These are phyloP conservation scores for Apiospora arundinis DNA, from an alignment of 2,329 filamentous ascomycete species.

Conservation along the genomic window DNA sequence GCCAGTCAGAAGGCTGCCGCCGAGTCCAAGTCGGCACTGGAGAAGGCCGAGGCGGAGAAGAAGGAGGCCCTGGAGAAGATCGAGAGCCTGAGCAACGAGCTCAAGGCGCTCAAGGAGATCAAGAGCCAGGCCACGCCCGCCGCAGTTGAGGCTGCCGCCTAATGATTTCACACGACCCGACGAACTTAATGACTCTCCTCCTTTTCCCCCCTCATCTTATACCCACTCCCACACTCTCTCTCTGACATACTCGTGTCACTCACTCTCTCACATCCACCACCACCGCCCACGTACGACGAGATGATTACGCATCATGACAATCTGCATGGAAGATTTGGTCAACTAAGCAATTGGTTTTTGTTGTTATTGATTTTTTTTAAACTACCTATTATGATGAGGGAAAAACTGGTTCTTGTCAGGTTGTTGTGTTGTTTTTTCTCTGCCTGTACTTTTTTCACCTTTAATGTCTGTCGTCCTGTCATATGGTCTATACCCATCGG, in stretches of 20 bases:
- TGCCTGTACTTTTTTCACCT: conserved; percentile 15
- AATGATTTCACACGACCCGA: neutral
- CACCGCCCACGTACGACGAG: conserved; percentile 18
- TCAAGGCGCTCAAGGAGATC: neutral
- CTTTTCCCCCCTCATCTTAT: conserved; percentile 10
- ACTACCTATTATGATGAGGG: conserved; percentile 1
- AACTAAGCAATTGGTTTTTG: conserved; percentile 12
- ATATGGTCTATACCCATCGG: conserved; percentile 23
- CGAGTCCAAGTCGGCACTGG: conserved; percentile 25
- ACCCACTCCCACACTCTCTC: conserved; percentile 14
- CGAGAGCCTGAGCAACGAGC: too few relatives aligned
- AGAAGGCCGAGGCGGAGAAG: conserved; percentile 27
- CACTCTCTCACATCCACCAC: conserved; percentile 16
- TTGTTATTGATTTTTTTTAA: neutral
- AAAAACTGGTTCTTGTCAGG: conserved; percentile 14
- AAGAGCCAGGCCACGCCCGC: conserved; percentile 6
- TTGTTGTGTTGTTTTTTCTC: conserved; percentile 18
- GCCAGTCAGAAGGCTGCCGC: conserved; percentile 26
- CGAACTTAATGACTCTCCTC: conserved; percentile 2
- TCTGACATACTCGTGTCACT: neutral
- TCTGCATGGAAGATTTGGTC: conserved; percentile 20
- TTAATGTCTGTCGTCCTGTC: conserved; percentile 20
- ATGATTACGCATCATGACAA: conserved; percentile 20
- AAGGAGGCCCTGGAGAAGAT: conserved; percentile 23
- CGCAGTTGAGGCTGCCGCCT: conserved; percentile 19